These are phyloP conservation scores for Gossypium trilobum DNA, from an alignment of 441 rosid genomes.

Conservation along the genomic window DNA sequence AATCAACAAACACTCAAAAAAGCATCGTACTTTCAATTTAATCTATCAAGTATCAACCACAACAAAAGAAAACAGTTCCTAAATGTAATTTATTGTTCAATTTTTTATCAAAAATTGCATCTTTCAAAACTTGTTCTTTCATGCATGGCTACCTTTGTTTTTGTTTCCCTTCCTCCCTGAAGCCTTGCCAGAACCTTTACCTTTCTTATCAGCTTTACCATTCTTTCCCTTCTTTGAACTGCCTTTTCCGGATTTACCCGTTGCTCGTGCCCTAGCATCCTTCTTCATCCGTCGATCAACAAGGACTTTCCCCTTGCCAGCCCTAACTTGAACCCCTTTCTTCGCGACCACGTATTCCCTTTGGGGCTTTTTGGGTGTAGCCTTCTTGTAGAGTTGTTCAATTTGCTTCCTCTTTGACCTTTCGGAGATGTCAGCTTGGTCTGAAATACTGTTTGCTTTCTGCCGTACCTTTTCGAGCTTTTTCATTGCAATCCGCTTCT, in stretches of 20 bases:
- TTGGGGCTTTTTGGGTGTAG: constrained; percentile 56
- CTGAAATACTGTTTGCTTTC: constrained; percentile 78
- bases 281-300: constrained; percentile 83
- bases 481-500: constrained; percentile 61
- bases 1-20: background rate
- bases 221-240: constrained; percentile 47
- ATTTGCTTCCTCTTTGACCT: constrained; percentile 76
- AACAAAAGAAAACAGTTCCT: background rate
- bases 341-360: constrained; percentile 82
- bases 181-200: constrained; percentile 30
- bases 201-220: constrained; percentile 26
- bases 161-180: constrained; percentile 23
- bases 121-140: constrained; percentile 9
- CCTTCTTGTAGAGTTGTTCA: constrained; percentile 76
- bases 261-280: constrained; percentile 50
- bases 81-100: background rate
- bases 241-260: constrained; percentile 44
- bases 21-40: background rate
- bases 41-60: background rate
- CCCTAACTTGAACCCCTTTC: constrained; percentile 77
- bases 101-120: background rate
- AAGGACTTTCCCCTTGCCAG: constrained; percentile 80
- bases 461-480: constrained; percentile 78
- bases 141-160: constrained; percentile 13
- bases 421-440: constrained; percentile 64